Base-by-base conservation (phyloP, 768 basidiomycete species). In the Rhodotorula babjevae region DNA sequence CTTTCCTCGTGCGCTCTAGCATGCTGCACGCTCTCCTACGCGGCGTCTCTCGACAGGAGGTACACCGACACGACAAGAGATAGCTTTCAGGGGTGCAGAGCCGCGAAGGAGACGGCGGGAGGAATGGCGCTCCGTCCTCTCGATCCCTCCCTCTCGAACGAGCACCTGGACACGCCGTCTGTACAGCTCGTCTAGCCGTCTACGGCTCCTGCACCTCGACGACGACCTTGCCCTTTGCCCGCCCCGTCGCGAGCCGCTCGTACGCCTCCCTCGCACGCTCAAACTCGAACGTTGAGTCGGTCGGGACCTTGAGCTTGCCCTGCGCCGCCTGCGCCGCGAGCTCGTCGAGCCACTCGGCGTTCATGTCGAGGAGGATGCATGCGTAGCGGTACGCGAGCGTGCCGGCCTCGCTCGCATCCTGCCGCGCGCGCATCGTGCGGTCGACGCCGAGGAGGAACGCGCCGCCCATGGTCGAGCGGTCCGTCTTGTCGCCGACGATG, bases 401-500 rank as follows among this genome's bases (percentile, higher is more conserved):
- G 7, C 69, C 67, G 7, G 62, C 49, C 60, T 63, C 69, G 27
- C 73, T 68, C 21, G 53, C 65, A 56, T 58, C 63, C 11, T 29
- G 44, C 3, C 76, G 52, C 19, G 58, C 9, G 10, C 61, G 23
- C 58, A 72, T 71, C 8, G 5, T 19, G 8, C 71, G 71, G 46
- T 50, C 23, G 15, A 19, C 52, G 49, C 21, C 47, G 57, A 72
- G 70, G 29, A 62, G 68, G 25, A 47, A 16, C 9, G 47, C 8
- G 42, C 76, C 73, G 47, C 73, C 76, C 23, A 67, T 47, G 44
- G 36, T 9, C 10, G 31, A 2, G 14, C 75, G 57, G 29, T 16
- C n/a, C 16, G 71, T 72, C 60, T 77, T 77, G 67, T 77, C 76
- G 4, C 76, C 76, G 18, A 77, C 76, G 66, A 77, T 77, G 14